These are phyloP conservation scores for Aspergillus alliaceus DNA, from an alignment of 2,329 filamentous ascomycete species.

Conservation along the genomic window DNA sequence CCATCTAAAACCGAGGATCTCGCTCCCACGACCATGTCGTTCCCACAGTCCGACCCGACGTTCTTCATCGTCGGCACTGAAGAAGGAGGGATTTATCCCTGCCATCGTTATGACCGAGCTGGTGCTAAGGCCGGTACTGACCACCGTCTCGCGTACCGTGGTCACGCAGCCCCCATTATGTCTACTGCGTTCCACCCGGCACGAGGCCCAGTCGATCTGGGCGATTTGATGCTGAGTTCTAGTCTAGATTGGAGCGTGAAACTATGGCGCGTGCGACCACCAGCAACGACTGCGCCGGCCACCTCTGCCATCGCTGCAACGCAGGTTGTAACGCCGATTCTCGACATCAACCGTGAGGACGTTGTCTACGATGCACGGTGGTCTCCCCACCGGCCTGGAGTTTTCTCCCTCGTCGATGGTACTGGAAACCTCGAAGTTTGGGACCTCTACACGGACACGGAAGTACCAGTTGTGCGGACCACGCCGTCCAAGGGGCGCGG, in stretches of 20 bases:
- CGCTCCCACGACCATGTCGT: slow-evolving; percentile 89
- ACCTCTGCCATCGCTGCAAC: slow-evolving; percentile 39
- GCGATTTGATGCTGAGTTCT: slow-evolving; percentile 88
- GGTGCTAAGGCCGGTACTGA: slow-evolving; percentile 97
- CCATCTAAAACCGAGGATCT: slow-evolving; percentile 92
- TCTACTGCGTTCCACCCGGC: slow-evolving; percentile 94
- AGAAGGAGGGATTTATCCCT: slow-evolving; percentile 94
- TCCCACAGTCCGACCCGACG: slow-evolving; percentile 91
- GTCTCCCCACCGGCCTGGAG: slow-evolving; percentile 90
- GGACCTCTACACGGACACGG: slow-evolving; percentile 89
- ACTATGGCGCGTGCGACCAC: slow-evolving; percentile 81
- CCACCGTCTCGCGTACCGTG: slow-evolving; percentile 80
- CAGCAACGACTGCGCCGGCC: slow-evolving; percentile 41
- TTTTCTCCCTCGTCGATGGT: slow-evolving; percentile 93
- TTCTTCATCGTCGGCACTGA: slow-evolving; percentile 97
- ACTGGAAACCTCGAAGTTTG: slow-evolving; percentile 90
- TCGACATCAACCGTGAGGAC: slow-evolving; percentile 92
- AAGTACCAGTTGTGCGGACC: slow-evolving; percentile 83
- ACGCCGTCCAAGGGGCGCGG: slow-evolving; percentile 64
- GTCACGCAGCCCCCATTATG: slow-evolving; percentile 93
- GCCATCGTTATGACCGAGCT: slow-evolving; percentile 94
- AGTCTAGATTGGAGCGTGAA: slow-evolving; percentile 97
- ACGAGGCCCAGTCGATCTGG: slow-evolving; percentile 87
- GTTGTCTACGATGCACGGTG: slow-evolving; percentile 95
- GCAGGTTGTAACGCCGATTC: slow-evolving; percentile 67